These are phyloP conservation scores for Ceratocystiopsis sp. DNA, from an alignment of 2,329 filamentous ascomycete species.

Conservation along the genomic window DNA sequence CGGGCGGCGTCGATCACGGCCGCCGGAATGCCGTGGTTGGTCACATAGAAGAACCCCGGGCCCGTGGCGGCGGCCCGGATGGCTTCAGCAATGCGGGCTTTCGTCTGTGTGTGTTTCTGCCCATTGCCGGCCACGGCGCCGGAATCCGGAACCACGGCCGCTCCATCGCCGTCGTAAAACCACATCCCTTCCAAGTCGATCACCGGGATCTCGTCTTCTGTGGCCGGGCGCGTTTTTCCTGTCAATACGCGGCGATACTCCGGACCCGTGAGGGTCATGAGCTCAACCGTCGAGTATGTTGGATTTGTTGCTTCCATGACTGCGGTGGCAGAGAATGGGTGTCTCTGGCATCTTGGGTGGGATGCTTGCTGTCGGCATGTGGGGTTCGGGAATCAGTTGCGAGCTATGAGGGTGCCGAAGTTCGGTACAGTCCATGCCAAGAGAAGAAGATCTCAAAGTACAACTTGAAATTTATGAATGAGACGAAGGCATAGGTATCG, in stretches of 20 bases:
- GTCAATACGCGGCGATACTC: constrained; percentile 19
- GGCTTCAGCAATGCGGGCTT: constrained; percentile 18
- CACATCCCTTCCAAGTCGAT: constrained; percentile 29
- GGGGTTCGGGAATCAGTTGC: no score
- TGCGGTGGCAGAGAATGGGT: no score
- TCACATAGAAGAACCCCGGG: constrained; percentile 12
- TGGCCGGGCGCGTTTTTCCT: constrained; percentile 20
- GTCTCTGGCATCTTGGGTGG: no score
- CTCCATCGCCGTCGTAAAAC: constrained; percentile 17
- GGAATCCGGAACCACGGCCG: constrained; percentile 13
- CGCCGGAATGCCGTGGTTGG: constrained; percentile 12
- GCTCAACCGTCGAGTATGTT: constrained; percentile 7
- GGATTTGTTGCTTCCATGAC: neutral
- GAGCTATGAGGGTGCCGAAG: no score
- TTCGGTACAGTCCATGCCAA: no score
- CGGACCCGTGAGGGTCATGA: constrained; percentile 18
- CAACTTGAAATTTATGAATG: no score
- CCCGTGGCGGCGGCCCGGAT: constrained; percentile 16
- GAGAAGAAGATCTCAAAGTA: no score
- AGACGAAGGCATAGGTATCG: no score
- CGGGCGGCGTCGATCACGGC: constrained; percentile 5
- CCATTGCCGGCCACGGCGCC: constrained; percentile 6
- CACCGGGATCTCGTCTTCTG: constrained; percentile 30
- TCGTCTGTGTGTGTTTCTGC: neutral
- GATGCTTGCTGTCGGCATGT: no score